Evolutionary conservation across 2,329 filamentous ascomycete species (phyloP), one percentile per base, ranked within the genome.

Genomic region (Fusarium protoensiforme): DNA sequence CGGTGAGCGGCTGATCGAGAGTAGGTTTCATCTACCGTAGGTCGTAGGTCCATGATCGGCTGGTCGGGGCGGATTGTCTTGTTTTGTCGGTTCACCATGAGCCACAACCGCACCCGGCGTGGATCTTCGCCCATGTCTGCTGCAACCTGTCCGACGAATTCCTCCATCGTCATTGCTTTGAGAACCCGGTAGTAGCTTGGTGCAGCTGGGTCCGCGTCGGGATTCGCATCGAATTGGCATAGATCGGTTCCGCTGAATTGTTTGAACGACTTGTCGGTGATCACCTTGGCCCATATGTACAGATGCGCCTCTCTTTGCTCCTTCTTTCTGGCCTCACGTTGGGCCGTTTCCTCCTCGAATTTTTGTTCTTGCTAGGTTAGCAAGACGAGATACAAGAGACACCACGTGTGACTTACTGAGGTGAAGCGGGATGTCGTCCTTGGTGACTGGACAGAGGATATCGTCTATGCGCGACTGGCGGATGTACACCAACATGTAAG

Each of bases 401-500:
- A 20, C 24, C 24, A 48, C 33, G 24, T 14, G 31, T 11, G 22
- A 84, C 88, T 84, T 87, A 92, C 91, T 92, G 60, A 98, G 90
- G 84, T 98, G 95, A 61, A 87, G 81, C 3, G 96, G 97, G 18
- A 95, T 94, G 77, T 97, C 92, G 3, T 93, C 89, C 72, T 92
- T 88, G n/a, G 89, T 88, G 39, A 96, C 93, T 0, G 92, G 90
- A 46, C 92, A 90, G 61, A 99, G 87, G 56, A 98, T 92, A 74
- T 93, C 88, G 78, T 98, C 93, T n/a, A 97, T 84, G 65, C 92
- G 90, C 60, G 92, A 93, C 81, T 98, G 94, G 53, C 96, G 92
- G 74, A 99, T 94, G 80, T 99, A 99, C 2, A 99, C 97, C 86
- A 99, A 84, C 96, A 99, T 99, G 86, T 99, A 99, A 7, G 96